phyloP scores from a whole-genome alignment of 345 rosid genomes.

The Salix caprea region DNA sequence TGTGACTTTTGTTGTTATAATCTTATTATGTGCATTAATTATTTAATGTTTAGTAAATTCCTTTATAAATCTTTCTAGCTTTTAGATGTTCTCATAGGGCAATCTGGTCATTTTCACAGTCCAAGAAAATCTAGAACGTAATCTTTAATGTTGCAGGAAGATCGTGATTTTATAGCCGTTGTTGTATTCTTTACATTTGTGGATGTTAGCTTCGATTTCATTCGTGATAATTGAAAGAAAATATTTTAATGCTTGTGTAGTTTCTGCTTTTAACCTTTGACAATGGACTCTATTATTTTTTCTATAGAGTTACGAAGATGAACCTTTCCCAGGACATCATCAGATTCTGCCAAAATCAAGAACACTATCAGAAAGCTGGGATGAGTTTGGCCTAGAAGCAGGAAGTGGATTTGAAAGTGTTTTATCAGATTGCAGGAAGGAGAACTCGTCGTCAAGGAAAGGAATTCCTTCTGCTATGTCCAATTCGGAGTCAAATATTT shows the following conservation, averaged over 20 bases:
- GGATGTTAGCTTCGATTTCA: not conserved
- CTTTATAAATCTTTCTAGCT: not conserved
- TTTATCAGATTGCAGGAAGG: constrained; percentile 53
- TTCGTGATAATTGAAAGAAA: not conserved
- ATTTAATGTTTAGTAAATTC: not conserved
- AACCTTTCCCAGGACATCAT: constrained; percentile 45
- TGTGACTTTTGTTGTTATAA: not conserved
- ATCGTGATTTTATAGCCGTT: not conserved
- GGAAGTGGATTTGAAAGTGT: constrained; percentile 41
- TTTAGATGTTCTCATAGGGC: not conserved
- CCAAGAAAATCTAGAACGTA: not conserved
- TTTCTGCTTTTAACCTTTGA: not conserved
- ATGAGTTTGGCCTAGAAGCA: constrained; percentile 50
- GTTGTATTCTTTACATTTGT: not conserved
- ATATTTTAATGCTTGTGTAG: not conserved
- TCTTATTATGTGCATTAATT: not conserved
- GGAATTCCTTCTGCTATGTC: constrained; percentile 35
- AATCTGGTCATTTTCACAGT: not conserved
- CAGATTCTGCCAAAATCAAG: constrained; percentile 37
- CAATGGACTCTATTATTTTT: not conserved
- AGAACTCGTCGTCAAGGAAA: constrained; percentile 53
- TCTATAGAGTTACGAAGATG: constrained; percentile 84
- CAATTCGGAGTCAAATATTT: constrained; percentile 41
- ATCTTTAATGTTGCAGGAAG: not conserved
- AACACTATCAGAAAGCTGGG: constrained; percentile 64